Conservation (phyloP, 2,329 filamentous ascomycete genomes). For the Epichloe aotearoae region DNA sequence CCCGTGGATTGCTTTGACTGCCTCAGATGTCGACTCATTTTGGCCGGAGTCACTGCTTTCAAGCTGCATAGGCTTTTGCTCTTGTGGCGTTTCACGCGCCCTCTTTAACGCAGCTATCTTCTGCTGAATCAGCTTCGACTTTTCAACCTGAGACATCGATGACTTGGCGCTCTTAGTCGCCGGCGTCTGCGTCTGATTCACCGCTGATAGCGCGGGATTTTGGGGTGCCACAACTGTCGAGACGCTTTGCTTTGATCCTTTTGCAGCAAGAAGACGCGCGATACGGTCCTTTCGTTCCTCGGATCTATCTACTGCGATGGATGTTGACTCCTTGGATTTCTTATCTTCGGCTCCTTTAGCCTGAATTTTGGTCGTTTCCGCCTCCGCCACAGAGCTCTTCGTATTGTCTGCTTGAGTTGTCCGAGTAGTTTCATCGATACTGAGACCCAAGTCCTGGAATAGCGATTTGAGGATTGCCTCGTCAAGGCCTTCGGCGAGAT, state of each 20-base stretch:
- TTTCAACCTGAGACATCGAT: constrained; percentile 41
- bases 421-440: constrained; percentile 16
- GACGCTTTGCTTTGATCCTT: constrained; percentile 39
- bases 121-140: constrained; percentile 58
- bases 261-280: constrained; percentile 61
- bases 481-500: constrained; percentile 62
- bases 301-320: constrained; percentile 20
- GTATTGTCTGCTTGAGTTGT: not conserved
- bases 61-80: not conserved
- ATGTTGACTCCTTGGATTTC: not conserved
- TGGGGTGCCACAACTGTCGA: constrained; percentile 6
- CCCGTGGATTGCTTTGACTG: not conserved
- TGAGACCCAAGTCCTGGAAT: constrained; percentile 56
- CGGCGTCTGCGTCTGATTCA: not conserved
- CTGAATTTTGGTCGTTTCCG: not conserved
- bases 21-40: not conserved
- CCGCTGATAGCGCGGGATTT: constrained; percentile 4
- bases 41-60: constrained; percentile 1
- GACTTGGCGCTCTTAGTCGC: constrained; percentile 13
- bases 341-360: not conserved
- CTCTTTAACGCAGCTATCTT: constrained; percentile 66
- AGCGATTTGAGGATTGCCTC: constrained; percentile 46
- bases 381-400: not conserved
- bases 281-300: constrained; percentile 65
- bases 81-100: constrained; percentile 29